These are phyloP conservation scores for Gloeopeniophorella convolvens DNA, from an alignment of 768 basidiomycete species.

Conservation along the genomic window DNA sequence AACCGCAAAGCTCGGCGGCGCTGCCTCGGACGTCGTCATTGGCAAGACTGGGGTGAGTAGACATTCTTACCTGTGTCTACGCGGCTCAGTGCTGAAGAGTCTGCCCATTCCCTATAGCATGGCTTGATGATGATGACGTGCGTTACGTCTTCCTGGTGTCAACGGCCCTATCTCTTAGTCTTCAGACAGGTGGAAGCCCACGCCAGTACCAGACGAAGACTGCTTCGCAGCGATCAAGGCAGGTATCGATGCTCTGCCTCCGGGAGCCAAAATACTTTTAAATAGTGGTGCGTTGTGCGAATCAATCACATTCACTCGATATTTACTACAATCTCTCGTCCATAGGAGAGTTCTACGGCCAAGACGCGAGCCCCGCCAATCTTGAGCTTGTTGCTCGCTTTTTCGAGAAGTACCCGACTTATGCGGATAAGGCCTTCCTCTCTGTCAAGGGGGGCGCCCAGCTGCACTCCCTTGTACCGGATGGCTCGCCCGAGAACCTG, in stretches of 20 bases:
- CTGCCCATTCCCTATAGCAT: conserved; percentile 26
- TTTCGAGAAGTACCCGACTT: conserved; percentile 39
- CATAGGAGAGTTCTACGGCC: conserved; percentile 55
- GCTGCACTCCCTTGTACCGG: conserved; percentile 6
- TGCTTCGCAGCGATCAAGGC: conserved; percentile 58
- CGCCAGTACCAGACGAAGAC: conserved; percentile 46
- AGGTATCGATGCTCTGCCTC: conserved; percentile 36
- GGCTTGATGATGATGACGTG: conserved; percentile 57
- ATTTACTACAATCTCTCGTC: background rate
- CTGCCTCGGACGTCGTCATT: conserved; percentile 32
- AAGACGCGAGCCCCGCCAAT: conserved; percentile 35
- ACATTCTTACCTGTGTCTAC: background rate
- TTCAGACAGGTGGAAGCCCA: conserved; percentile 33
- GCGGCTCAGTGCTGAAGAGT: background rate
- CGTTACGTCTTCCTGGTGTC: conserved; percentile 11
- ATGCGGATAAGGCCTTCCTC: conserved; percentile 41
- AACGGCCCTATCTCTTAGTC: background rate
- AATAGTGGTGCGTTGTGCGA: conserved; percentile 37
- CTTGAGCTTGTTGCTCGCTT: conserved; percentile 44
- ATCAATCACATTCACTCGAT: background rate
- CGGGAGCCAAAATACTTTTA: conserved; percentile 42
- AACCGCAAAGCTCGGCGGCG: conserved; percentile 34
- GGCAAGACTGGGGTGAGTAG: conserved; percentile 34
- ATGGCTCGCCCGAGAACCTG: conserved; percentile 37
- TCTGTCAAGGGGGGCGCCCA: conserved; percentile 37